A percentile compares a stretch with the other conserved stretches of the same genome.
These are phyloP conservation scores for Jamesozyma jinghongensis DNA, from an alignment of 805 yeast genomes.

Conservation along the genomic window DNA sequence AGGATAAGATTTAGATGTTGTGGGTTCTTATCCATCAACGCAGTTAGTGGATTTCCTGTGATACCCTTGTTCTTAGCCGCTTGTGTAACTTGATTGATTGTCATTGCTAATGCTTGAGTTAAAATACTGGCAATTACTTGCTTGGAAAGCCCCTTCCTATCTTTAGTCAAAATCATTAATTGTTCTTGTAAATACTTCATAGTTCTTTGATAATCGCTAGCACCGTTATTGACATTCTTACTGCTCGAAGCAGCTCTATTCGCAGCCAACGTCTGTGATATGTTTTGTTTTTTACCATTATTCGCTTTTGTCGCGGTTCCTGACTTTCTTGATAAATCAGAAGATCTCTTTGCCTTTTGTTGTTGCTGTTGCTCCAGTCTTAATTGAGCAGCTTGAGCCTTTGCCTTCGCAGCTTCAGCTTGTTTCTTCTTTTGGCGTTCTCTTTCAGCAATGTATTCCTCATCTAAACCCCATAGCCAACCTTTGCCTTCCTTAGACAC, in stretches of 20 bases:
- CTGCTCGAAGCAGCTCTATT: slow-evolving; percentile 14
- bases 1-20: slow-evolving; percentile 69
- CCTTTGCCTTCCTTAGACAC: slow-evolving; percentile 85
- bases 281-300: slow-evolving; percentile 29
- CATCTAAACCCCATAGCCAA: slow-evolving; percentile 92
- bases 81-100: slow-evolving; percentile 81
- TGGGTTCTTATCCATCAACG: slow-evolving; percentile 72
- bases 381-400: slow-evolving; percentile 46
- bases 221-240: slow-evolving; percentile 10
- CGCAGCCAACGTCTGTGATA: slow-evolving; percentile 28
- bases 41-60: slow-evolving; percentile 67
- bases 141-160: slow-evolving; percentile 64
- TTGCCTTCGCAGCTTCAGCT: slow-evolving; percentile 54
- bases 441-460: slow-evolving; percentile 70
- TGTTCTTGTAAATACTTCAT: slow-evolving; percentile 81
- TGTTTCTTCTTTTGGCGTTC: slow-evolving; percentile 65
- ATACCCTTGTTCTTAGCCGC: slow-evolving; percentile 82
- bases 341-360: slow-evolving; percentile 23
- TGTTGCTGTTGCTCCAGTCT: slow-evolving; percentile 46
- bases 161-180: slow-evolving; percentile 68
- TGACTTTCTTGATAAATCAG: slow-evolving; percentile 9
- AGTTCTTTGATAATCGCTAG: slow-evolving; percentile 42
- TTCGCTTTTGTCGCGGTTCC: slow-evolving; percentile 8
- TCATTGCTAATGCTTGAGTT: slow-evolving; percentile 87
- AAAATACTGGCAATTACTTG: slow-evolving; percentile 76